Evolutionary conservation across 495 filamentous ascomycete species (phyloP).

Genomic region (Aspergillus affinis): DNA sequence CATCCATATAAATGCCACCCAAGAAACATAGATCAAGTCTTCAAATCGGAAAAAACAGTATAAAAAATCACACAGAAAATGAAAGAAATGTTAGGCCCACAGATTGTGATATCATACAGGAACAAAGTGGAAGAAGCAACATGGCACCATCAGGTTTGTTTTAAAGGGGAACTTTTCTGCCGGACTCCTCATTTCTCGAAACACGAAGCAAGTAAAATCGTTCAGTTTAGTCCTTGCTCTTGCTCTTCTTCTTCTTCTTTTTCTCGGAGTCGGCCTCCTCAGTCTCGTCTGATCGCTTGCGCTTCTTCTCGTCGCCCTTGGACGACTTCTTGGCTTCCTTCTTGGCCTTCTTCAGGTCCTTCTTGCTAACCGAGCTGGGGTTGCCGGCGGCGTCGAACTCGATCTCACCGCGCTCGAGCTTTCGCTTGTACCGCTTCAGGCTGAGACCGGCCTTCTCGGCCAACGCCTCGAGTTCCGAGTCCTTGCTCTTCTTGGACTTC

Average conservation of each 20-base stretch:
- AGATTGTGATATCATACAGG: constrained; percentile 52
- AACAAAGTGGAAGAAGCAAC: constrained; percentile 25
- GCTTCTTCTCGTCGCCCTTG: constrained; percentile 55
- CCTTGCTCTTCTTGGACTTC: constrained; percentile 50
- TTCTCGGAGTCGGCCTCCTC: constrained; percentile 39
- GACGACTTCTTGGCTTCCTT: constrained; percentile 59
- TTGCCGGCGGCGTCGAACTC: constrained; percentile 56
- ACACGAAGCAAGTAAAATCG: constrained; percentile 6
- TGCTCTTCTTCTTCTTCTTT: constrained; percentile 62
- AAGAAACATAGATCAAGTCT: constrained; percentile 19
- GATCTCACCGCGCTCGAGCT: constrained; percentile 68
- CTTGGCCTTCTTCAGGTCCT: constrained; percentile 73
- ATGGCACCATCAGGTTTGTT: constrained; percentile 24
- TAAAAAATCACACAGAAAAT: constrained; percentile 31
- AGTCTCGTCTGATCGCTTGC: constrained; percentile 52
- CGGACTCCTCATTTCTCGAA: constrained; percentile 25
- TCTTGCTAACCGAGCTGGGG: constrained; percentile 65
- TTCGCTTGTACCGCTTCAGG: constrained; percentile 69
- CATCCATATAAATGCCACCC: constrained; percentile 47
- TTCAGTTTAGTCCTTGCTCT: constrained; percentile 41
- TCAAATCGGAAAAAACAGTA: constrained; percentile 31
- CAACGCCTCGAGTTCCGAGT: constrained; percentile 53
- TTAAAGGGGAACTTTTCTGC: constrained; percentile 12
- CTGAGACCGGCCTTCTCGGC: constrained; percentile 64
- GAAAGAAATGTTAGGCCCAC: constrained; percentile 25